Percentiles rank a stretch among this genome's conserved stretches.
Evolutionary conservation across 1,139 yeast species (phyloP).

Genomic region (Blastobotrys elegans): DNA sequence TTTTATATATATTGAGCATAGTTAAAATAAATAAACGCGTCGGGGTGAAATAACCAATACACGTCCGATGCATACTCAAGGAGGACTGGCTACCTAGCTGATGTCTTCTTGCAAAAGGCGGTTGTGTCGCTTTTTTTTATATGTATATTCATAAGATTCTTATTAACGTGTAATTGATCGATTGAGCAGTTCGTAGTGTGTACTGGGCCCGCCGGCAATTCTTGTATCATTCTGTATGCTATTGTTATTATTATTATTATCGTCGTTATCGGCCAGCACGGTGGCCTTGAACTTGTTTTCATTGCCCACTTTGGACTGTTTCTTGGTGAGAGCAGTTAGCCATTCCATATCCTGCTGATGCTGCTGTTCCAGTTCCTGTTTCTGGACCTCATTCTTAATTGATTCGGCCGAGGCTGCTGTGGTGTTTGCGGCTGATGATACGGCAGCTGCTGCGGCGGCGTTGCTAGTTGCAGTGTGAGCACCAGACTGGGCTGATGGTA

Average conservation of each 20-base stretch:
- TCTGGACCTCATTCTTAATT: neutral
- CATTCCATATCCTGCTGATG: constrained; percentile 23
- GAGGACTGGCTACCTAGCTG: no score
- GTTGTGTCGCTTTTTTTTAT: no score
- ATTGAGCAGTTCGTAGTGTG: neutral
- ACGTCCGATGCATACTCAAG: no score
- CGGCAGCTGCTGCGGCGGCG: constrained; percentile 14
- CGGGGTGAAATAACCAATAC: no score
- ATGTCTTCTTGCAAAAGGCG: no score
- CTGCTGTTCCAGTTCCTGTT: neutral
- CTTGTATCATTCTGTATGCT: constrained; percentile 22
- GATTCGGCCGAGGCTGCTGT: neutral
- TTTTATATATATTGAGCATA: no score
- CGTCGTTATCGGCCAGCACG: constrained; percentile 28
- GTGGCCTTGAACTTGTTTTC: constrained; percentile 36
- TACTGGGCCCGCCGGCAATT: constrained; percentile 27
- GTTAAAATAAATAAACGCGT: no score
- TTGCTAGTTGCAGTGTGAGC: constrained; percentile 17
- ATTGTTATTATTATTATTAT: no score
- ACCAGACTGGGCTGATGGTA: constrained; percentile 30
- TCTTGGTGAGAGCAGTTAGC: constrained; percentile 34
- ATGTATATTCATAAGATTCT: no score
- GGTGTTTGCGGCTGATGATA: constrained; percentile 6
- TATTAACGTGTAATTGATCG: no score
- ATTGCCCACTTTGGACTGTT: constrained; percentile 34